Evolutionary conservation across 2,329 filamentous ascomycete species (phyloP).

Genomic region (Penicillium sp.): DNA sequence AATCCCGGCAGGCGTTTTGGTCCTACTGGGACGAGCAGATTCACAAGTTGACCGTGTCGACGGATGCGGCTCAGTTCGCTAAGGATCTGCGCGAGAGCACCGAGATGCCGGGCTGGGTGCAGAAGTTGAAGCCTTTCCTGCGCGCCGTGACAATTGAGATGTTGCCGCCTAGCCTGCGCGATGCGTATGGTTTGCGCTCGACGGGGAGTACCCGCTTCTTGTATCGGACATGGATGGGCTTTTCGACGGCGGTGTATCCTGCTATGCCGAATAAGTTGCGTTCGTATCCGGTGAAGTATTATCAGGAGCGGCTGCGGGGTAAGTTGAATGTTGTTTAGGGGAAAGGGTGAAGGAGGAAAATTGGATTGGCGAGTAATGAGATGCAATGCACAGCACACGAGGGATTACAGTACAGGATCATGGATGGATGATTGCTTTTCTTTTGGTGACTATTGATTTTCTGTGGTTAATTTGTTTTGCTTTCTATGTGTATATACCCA

Average conservation of each 20-base stretch:
- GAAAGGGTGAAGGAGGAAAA: background rate
- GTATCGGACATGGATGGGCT: slow-evolving; percentile 36
- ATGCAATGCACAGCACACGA: background rate
- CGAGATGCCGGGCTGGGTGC: slow-evolving; percentile 34
- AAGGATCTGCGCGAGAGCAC: slow-evolving; percentile 29
- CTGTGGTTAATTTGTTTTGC: background rate
- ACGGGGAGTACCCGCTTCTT: slow-evolving; percentile 28
- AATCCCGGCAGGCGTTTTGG: slow-evolving; percentile 37
- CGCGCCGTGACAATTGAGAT: slow-evolving; percentile 37
- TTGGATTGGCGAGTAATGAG: background rate
- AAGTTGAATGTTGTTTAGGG: slow-evolving; percentile 29
- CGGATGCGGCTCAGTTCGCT: slow-evolving; percentile 33
- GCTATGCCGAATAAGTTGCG: slow-evolving; percentile 34
- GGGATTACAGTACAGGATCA: background rate
- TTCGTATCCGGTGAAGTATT: slow-evolving; percentile 35
- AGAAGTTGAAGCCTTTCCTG: slow-evolving; percentile 35
- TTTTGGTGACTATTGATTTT: slow-evolving; percentile 8
- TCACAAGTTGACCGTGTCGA: slow-evolving; percentile 30
- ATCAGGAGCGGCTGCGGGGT: slow-evolving; percentile 33
- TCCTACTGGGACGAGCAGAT: slow-evolving; percentile 40
- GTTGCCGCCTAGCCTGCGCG: slow-evolving; percentile 36
- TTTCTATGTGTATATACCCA: slow-evolving; percentile 19
- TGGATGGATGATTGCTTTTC: slow-evolving; percentile 8
- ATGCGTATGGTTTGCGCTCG: slow-evolving; percentile 38
- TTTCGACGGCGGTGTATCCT: slow-evolving; percentile 38